These are phyloP conservation scores for Pseudogymnoascus sp. DNA, from an alignment of 2,329 filamentous ascomycete species.

Conservation along the genomic window DNA sequence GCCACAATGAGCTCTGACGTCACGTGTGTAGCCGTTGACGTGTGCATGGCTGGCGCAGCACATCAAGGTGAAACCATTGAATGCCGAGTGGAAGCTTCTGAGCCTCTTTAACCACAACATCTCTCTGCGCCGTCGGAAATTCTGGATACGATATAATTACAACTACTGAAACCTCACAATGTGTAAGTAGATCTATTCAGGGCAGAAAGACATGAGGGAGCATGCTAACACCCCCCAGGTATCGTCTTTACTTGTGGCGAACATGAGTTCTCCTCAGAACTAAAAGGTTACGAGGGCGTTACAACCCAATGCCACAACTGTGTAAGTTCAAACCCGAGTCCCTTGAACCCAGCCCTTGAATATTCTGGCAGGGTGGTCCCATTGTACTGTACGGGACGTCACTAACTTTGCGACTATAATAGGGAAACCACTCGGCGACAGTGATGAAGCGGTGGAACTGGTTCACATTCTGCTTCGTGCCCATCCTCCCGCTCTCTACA, in stretches of 20 bases:
- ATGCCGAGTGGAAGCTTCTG: background rate
- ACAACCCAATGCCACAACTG: slow-evolving; percentile 60
- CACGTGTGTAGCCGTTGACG: background rate
- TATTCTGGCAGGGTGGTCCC: background rate
- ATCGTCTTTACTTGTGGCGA: slow-evolving; percentile 30
- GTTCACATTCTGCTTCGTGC: slow-evolving; percentile 78
- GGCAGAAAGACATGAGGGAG: background rate
- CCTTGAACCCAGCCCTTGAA: background rate
- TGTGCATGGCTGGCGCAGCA: background rate
- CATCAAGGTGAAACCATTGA: background rate
- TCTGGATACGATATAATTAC: background rate
- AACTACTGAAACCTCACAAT: slow-evolving; percentile 5
- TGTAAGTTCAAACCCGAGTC: slow-evolving; percentile 21
- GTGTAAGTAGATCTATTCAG: slow-evolving; percentile 14
- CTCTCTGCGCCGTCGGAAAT: background rate
- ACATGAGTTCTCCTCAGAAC: slow-evolving; percentile 21
- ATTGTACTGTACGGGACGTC: background rate
- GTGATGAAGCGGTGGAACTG: slow-evolving; percentile 60
- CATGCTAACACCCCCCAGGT: slow-evolving; percentile 13
- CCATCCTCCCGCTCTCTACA: slow-evolving; percentile 63
- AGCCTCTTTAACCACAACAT: background rate
- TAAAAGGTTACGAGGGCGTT: slow-evolving; percentile 52
- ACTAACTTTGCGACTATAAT: background rate
- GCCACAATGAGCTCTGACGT: background rate
- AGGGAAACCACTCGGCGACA: slow-evolving; percentile 53